Conservation (phyloP, 2,329 filamentous ascomycete species). For the Ascomycota sp. region DNA sequence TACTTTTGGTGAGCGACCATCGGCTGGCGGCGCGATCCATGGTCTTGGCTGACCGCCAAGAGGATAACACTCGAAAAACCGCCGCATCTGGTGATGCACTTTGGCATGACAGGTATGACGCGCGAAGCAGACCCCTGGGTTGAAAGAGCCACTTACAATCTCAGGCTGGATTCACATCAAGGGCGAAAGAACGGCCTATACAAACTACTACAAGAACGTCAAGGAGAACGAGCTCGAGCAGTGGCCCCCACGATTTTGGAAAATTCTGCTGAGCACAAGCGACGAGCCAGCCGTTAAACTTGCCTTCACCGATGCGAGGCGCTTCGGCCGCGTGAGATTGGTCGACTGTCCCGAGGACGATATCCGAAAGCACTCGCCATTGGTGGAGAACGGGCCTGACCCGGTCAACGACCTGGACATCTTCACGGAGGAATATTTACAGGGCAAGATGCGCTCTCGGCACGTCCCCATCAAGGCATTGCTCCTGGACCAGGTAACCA, state of each 20-base stretch:
- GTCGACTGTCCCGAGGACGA: conserved; percentile 57
- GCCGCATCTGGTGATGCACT: conserved; percentile 75
- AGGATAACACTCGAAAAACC: conserved; percentile 40
- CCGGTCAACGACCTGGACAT: conserved; percentile 61
- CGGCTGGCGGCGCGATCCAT: background rate
- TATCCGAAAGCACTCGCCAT: conserved; percentile 53
- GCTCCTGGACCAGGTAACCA: conserved; percentile 65
- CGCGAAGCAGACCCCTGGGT: too few species aligned
- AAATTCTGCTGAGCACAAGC: conserved; percentile 52
- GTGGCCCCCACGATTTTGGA: conserved; percentile 83
- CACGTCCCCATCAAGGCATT: conserved; percentile 77
- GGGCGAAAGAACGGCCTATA: conserved; percentile 54
- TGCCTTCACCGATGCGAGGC: conserved; percentile 65
- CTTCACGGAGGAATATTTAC: conserved; percentile 56
- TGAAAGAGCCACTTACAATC: conserved; percentile 1
- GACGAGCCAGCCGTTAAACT: conserved; percentile 31
- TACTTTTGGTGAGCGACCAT: conserved; percentile 53
- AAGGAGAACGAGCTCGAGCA: conserved; percentile 31
- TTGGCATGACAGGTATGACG: conserved; percentile 41
- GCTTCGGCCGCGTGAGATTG: conserved; percentile 58
- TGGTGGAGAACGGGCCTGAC: conserved; percentile 85
- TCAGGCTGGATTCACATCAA: conserved; percentile 70
- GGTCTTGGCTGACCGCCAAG: background rate
- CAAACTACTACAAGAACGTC: conserved; percentile 57
- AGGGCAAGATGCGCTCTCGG: conserved; percentile 46